phyloP scores from a whole-genome alignment of 495 filamentous ascomycete genomes.

The Penicillium argentinense region DNA sequence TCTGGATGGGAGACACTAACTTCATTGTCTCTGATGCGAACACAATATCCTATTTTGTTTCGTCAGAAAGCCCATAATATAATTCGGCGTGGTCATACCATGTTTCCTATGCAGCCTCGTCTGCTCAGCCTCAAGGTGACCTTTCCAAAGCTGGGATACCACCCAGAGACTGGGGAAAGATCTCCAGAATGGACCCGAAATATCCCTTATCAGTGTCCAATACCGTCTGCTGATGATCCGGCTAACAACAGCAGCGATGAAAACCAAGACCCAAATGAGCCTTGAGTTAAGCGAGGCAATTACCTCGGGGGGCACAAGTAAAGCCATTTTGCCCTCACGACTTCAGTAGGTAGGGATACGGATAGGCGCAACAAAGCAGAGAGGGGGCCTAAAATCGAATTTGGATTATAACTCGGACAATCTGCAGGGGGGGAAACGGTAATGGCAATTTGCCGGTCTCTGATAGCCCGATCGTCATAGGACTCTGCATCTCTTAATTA shows the following conservation, averaged over 20 bases:
- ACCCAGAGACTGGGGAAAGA: constrained; percentile 44
- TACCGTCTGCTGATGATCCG: constrained; percentile 19
- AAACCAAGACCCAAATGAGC: not conserved
- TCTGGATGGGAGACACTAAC: constrained; percentile 49
- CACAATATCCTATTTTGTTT: constrained; percentile 35
- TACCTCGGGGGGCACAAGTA: not conserved
- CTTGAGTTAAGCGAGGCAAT: not conserved
- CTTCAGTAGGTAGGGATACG: too few relatives aligned
- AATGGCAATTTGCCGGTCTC: too few relatives aligned
- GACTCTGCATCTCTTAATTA: too few relatives aligned
- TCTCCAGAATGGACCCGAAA: constrained; percentile 44
- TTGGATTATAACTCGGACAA: too few relatives aligned
- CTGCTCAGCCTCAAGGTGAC: constrained; percentile 35
- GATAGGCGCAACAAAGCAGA: too few relatives aligned
- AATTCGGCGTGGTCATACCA: constrained; percentile 21
- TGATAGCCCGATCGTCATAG: too few relatives aligned
- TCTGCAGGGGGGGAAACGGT: too few relatives aligned
- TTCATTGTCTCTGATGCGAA: constrained; percentile 51
- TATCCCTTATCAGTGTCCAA: constrained; percentile 25
- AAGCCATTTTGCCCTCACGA: not conserved
- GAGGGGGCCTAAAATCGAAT: not conserved
- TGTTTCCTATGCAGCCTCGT: constrained; percentile 41
- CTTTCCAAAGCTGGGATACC: constrained; percentile 35
- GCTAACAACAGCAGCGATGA: not conserved
- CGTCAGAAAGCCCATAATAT: not conserved